Percentiles rank a stretch among this genome's conserved stretches.
phyloP scores from a whole-genome alignment of 2,329 filamentous ascomycete genomes.

The Diaporthe capsici region DNA sequence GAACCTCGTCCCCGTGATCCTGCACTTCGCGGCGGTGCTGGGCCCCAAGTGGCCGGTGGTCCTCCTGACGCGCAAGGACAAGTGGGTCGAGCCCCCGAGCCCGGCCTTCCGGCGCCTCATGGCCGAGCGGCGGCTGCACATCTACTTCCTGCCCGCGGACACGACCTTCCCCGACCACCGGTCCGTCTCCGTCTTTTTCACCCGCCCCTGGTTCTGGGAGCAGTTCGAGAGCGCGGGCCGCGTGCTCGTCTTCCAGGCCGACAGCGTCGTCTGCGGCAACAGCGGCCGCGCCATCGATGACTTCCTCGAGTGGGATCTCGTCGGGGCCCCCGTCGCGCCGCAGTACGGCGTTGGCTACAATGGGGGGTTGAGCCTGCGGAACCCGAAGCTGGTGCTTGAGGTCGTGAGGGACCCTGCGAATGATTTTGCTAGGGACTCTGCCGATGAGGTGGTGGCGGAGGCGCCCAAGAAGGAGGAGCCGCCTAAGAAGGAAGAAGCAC shows the following conservation, averaged over 20 bases:
- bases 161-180: constrained; percentile 52
- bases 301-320: constrained; percentile 54
- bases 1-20: constrained; percentile 50
- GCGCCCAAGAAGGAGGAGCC: constrained; percentile 3
- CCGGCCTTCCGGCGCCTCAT: constrained; percentile 55
- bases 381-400: constrained; percentile 45
- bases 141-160: constrained; percentile 54
- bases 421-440: constrained; percentile 31
- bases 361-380: constrained; percentile 52
- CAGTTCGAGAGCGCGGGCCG: constrained; percentile 52
- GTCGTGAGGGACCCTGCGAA: constrained; percentile 40
- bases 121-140: constrained; percentile 50
- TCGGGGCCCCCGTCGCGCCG: constrained; percentile 50
- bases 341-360: constrained; percentile 49
- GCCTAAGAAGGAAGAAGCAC: not conserved
- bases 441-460: not conserved
- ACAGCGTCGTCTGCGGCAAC: constrained; percentile 55
- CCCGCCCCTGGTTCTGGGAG: constrained; percentile 55
- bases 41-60: constrained; percentile 61
- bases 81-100: constrained; percentile 45
- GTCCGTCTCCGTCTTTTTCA: constrained; percentile 54
- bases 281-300: constrained; percentile 50
- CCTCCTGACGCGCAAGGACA: constrained; percentile 56
- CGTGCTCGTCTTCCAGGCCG: constrained; percentile 56
- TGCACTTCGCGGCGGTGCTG: constrained; percentile 52